A percentile compares a stretch with the other conserved stretches of the same genome.
phyloP scores from a whole-genome alignment of 768 basidiomycete species.

The Omphalotus guepiniiformis region DNA sequence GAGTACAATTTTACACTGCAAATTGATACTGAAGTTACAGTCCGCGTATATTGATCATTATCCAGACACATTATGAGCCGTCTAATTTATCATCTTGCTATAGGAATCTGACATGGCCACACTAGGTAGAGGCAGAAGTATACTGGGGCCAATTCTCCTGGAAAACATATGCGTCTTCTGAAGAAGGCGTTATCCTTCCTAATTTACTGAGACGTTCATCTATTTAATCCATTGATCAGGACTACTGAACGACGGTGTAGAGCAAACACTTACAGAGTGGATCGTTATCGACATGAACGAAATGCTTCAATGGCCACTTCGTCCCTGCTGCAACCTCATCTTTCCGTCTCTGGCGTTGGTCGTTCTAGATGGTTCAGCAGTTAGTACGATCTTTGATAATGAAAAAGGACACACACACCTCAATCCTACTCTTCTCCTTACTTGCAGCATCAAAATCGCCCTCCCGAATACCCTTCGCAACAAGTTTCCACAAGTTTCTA shows the following conservation, averaged over 20 bases:
- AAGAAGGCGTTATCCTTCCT: conserved; percentile 60
- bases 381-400: neutral
- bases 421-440: conserved; percentile 84
- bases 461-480: conserved; percentile 86
- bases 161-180: conserved; percentile 77
- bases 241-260: neutral
- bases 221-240: conserved; percentile 18
- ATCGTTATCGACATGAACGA: conserved; percentile 65
- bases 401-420: conserved; percentile 46
- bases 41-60: too few species aligned
- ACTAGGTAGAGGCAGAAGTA: neutral
- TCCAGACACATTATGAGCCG: too few species aligned
- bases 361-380: conserved; percentile 53
- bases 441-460: conserved; percentile 92
- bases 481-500: conserved; percentile 76
- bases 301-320: conserved; percentile 76
- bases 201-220: conserved; percentile 63
- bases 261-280: conserved; percentile 56
- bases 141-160: conserved; percentile 50
- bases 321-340: conserved; percentile 74
- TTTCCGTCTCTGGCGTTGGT: conserved; percentile 83
- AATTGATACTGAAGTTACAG: too few species aligned
- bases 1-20: too few species aligned
- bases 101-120: too few species aligned
- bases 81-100: too few species aligned